Conservation (phyloP, 768 basidiomycete genomes). For the Tulasnella sp. region DNA sequence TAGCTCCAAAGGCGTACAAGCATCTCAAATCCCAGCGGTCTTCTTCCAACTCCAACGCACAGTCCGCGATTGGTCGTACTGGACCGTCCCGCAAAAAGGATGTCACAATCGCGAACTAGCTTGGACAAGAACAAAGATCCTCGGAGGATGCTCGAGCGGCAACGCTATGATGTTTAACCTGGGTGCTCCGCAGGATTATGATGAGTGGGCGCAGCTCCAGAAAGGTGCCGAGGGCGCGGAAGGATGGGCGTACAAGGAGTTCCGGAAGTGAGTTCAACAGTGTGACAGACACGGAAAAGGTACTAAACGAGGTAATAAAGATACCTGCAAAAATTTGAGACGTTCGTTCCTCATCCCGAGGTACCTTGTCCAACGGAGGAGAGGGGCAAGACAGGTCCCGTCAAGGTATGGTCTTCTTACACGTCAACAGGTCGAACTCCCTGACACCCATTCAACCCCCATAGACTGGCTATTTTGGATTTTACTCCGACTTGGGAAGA, state of each 20-base stretch:
- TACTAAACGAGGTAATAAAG: background rate
- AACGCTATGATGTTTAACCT: conserved; percentile 54
- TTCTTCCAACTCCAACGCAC: conserved; percentile 17
- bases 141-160: conserved; percentile 79
- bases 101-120: conserved; percentile 44
- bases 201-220: conserved; percentile 36
- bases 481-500: background rate
- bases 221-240: background rate
- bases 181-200: conserved; percentile 34
- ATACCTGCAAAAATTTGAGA: conserved; percentile 26
- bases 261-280: conserved; percentile 20
- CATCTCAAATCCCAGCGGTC: background rate
- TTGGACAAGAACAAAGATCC: conserved; percentile 59
- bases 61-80: conserved; percentile 25
- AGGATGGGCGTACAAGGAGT: conserved; percentile 19
- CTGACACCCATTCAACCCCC: background rate
- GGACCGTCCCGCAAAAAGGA: conserved; percentile 18
- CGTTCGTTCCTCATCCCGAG: conserved; percentile 29
- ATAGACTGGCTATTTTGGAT: conserved; percentile 35
- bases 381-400: conserved; percentile 12
- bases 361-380: no score
- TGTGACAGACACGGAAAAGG: background rate
- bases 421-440: background rate
- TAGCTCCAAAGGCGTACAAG: background rate
- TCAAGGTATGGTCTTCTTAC: conserved; percentile 3